A percentile compares a stretch with the other conserved stretches of the same genome.
Conservation (phyloP, 352 stramenopile species). For the Pythium biforme region DNA sequence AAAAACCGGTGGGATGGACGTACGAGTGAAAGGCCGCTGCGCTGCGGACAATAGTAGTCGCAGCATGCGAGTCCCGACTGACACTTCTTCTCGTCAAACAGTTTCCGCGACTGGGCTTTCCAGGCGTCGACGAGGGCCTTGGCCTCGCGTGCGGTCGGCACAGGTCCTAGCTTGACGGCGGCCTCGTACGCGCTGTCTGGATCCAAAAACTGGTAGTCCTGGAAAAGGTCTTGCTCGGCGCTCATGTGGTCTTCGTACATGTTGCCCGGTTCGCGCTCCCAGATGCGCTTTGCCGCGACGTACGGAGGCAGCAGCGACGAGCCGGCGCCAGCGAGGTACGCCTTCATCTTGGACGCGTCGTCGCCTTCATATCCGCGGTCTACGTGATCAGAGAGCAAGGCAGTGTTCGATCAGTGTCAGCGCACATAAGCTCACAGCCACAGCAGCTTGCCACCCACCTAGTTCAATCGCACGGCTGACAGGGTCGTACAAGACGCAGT, state of each 20-base stretch:
- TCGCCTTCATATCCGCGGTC: constrained; percentile 66
- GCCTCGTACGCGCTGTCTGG: constrained; percentile 77
- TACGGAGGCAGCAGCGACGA: constrained; percentile 56
- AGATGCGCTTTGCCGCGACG: constrained; percentile 59
- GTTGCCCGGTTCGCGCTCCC: constrained; percentile 76
- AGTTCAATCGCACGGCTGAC: constrained; percentile 43
- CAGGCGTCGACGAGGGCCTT: constrained; percentile 58
- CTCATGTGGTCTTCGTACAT: constrained; percentile 82
- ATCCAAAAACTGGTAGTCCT: constrained; percentile 84
- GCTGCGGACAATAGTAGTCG: constrained; percentile 67
- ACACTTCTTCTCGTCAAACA: constrained; percentile 55
- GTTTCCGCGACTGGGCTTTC: constrained; percentile 43
- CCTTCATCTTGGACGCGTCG: constrained; percentile 37
- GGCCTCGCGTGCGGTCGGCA: constrained; percentile 42
- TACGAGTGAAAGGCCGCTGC: constrained; percentile 63
- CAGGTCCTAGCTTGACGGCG: constrained; percentile 67
- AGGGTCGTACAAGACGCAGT: constrained; percentile 36
- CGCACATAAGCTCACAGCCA: no score
- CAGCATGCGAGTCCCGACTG: constrained; percentile 47
- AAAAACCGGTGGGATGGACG: no score
- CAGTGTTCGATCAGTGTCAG: no score
- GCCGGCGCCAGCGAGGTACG: constrained; percentile 45
- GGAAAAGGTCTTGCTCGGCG: constrained; percentile 78
- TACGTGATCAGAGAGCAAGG: no score
- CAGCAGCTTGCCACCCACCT: no score